These are phyloP conservation scores for Cladosporium sphaerospermum DNA, from an alignment of 2,329 filamentous ascomycete genomes.

Conservation along the genomic window DNA sequence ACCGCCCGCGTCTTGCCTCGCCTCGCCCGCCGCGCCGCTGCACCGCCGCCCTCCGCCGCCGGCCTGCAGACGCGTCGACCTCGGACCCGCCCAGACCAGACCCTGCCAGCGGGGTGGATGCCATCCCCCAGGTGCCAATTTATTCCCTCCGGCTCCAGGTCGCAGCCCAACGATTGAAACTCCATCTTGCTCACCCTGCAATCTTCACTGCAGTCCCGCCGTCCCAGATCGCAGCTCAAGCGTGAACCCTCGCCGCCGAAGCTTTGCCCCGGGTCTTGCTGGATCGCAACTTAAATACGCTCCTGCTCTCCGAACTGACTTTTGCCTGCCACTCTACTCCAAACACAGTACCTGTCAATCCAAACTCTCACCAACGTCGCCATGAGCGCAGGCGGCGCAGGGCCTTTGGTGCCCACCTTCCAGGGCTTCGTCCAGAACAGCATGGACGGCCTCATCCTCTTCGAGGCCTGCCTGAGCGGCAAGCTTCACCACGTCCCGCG, in stretches of 20 bases:
- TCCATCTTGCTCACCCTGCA: background rate
- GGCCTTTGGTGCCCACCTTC: conserved; percentile 34
- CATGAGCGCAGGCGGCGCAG: conserved; percentile 32
- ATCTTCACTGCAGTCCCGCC: background rate
- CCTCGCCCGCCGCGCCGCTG: background rate
- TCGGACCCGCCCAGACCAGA: background rate
- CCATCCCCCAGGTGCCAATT: conserved; percentile 2
- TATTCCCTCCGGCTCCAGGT: background rate
- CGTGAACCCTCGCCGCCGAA: conserved; percentile 5
- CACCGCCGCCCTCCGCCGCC: background rate
- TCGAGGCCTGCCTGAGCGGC: conserved; percentile 71
- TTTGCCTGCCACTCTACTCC: conserved; percentile 2
- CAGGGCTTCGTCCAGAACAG: conserved; percentile 35
- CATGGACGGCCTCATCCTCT: conserved; percentile 68
- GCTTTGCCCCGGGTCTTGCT: conserved; percentile 7
- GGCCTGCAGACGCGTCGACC: conserved; percentile 9
- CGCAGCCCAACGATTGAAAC: conserved; percentile 6
- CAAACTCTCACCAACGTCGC: conserved; percentile 9
- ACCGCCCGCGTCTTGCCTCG: conserved; percentile 2
- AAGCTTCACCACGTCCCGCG: conserved; percentile 69
- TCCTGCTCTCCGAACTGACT: conserved; percentile 1
- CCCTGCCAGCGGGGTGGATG: conserved; percentile 1
- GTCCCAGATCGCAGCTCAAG: conserved; percentile 11
- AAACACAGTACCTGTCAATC: background rate
- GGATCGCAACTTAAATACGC: conserved; percentile 11